Percentiles rank a stretch among this genome's conserved stretches.
These are phyloP conservation scores for Candida golubevii DNA, from an alignment of 805 yeast genomes.

Conservation along the genomic window DNA sequence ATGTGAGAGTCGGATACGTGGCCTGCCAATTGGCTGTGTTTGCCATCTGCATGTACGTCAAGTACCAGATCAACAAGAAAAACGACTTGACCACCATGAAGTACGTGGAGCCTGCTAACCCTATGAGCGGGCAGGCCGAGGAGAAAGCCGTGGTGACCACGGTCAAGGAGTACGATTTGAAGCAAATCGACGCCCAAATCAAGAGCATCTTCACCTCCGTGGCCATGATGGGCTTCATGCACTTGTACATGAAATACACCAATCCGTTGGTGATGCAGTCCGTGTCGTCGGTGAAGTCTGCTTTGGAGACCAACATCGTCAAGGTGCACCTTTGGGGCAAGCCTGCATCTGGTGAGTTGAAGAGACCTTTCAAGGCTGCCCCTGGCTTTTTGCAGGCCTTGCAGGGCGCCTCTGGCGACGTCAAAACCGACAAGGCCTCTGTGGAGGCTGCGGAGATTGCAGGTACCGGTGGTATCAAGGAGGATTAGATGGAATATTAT, in stretches of 20 bases:
- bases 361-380: slow-evolving; percentile 93
- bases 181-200: slow-evolving; percentile 74
- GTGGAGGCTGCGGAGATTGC: slow-evolving; percentile 79
- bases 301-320: slow-evolving; percentile 84
- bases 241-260: slow-evolving; percentile 93
- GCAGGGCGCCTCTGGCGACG: slow-evolving; percentile 53
- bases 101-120: slow-evolving; percentile 79
- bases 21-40: slow-evolving; percentile 63
- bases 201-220: slow-evolving; percentile 82
- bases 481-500: slow-evolving; percentile 47
- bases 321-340: slow-evolving; percentile 83
- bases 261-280: slow-evolving; percentile 96
- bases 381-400: slow-evolving; percentile 50
- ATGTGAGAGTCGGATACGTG: slow-evolving; percentile 70
- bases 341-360: slow-evolving; percentile 82
- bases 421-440: slow-evolving; percentile 82
- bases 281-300: slow-evolving; percentile 83
- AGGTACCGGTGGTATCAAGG: slow-evolving; percentile 86
- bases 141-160: slow-evolving; percentile 81
- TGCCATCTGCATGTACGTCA: slow-evolving; percentile 61
- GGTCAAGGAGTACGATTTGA: slow-evolving; percentile 89
- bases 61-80: slow-evolving; percentile 57
- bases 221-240: slow-evolving; percentile 99
- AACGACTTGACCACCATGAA: slow-evolving; percentile 91
- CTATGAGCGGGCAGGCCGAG: slow-evolving; percentile 73